These are phyloP conservation scores for Penicillium sp. DNA, from an alignment of 2,329 filamentous ascomycete species.

Conservation along the genomic window DNA sequence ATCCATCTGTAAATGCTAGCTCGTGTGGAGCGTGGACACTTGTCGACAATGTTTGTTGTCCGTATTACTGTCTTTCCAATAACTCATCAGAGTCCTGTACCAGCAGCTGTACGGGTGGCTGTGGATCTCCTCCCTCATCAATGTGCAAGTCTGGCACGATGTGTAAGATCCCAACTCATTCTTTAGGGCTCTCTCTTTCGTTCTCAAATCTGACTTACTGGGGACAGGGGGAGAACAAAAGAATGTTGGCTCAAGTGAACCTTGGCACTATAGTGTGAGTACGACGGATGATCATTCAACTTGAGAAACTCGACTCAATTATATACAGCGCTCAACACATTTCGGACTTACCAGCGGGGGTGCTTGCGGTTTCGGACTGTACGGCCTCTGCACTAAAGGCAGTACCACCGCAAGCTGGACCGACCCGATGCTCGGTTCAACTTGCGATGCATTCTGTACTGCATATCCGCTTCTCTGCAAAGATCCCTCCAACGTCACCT, in stretches of 20 bases:
- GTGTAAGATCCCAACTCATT: background rate
- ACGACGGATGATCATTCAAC: no score
- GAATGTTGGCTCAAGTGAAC: background rate
- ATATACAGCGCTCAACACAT: conserved; percentile 2
- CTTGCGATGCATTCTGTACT: conserved; percentile 6
- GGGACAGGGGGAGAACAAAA: conserved; percentile 4
- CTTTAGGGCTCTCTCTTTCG: background rate
- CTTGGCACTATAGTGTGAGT: conserved; percentile 7
- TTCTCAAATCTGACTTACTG: background rate
- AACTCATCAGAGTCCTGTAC: conserved; percentile 5
- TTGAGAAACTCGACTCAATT: background rate
- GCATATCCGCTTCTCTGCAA: conserved; percentile 3
- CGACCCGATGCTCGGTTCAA: conserved; percentile 5
- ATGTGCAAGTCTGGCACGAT: conserved; percentile 9
- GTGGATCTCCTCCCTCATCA: conserved; percentile 2
- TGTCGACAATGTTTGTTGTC: conserved; percentile 8
- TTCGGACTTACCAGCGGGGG: conserved; percentile 4
- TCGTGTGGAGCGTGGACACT: conserved; percentile 3
- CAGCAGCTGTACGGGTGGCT: conserved; percentile 1
- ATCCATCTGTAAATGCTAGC: background rate
- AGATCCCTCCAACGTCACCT: conserved; percentile 3
- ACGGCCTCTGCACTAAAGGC: conserved; percentile 5
- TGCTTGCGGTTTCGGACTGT: conserved; percentile 4
- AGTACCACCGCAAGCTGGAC: conserved; percentile 6
- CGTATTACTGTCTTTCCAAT: conserved; percentile 4